Evolutionary conservation across 1,284 basidiomycete species (phyloP).

Genomic region (Melampsora larici-populina): DNA sequence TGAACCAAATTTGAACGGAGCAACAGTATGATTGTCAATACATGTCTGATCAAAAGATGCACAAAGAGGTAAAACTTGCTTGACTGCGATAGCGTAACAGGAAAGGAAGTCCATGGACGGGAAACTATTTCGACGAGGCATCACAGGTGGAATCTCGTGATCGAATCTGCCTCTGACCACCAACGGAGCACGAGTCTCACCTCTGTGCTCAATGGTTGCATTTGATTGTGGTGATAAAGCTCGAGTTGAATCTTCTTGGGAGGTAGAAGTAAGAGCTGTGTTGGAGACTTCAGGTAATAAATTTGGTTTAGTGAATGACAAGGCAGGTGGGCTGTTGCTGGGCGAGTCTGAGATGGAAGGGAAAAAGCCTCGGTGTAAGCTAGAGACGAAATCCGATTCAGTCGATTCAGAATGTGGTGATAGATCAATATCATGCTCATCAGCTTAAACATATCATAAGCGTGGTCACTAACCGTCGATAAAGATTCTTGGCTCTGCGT

Average conservation of each 20-base stretch:
- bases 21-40: constrained; percentile 54
- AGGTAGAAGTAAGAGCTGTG: not conserved
- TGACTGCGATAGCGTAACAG: constrained; percentile 86
- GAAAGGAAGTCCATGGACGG: constrained; percentile 91
- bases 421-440: not conserved
- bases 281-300: not conserved
- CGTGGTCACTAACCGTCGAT: constrained; percentile 66
- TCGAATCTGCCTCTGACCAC: constrained; percentile 71
- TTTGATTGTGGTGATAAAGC: constrained; percentile 23
- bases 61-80: constrained; percentile 50
- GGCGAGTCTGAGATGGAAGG: constrained; percentile 33
- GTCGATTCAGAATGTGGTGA: not conserved
- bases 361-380: constrained; percentile 42
- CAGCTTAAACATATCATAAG: constrained; percentile 35
- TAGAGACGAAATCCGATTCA: not conserved
- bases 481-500: constrained; percentile 65
- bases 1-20: constrained; percentile 2
- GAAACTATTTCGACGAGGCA: constrained; percentile 68
- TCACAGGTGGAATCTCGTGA: constrained; percentile 77
- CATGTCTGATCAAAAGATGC: not conserved
- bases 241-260: constrained; percentile 11
- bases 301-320: constrained; percentile 41
- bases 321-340: constrained; percentile 18
- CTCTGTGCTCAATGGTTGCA: constrained; percentile 22
- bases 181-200: constrained; percentile 46